These are phyloP conservation scores for Torulaspora globosa DNA, from an alignment of 1,139 yeast genomes.

Conservation along the genomic window DNA sequence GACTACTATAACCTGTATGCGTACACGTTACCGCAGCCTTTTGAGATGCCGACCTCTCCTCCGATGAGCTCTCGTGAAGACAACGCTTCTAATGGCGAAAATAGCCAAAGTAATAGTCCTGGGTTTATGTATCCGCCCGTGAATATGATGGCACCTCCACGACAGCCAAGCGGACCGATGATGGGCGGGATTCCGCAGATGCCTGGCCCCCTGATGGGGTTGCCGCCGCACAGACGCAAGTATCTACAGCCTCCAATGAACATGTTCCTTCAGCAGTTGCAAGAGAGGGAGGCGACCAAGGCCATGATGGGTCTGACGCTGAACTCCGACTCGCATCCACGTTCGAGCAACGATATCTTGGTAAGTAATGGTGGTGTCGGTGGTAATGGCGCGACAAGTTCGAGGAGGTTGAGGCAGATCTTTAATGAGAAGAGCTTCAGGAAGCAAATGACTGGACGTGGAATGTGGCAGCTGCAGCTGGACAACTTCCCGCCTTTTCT, in stretches of 20 bases:
- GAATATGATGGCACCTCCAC: background rate
- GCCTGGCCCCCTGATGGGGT: conserved; percentile 3
- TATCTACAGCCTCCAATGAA: conserved; percentile 6
- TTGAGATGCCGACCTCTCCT: conserved; percentile 1
- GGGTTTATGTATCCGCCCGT: conserved; percentile 7
- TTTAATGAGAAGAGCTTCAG: conserved; percentile 36
- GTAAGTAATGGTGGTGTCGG: background rate
- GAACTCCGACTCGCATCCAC: conserved; percentile 3
- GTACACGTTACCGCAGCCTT: conserved; percentile 21
- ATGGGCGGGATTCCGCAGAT: conserved; percentile 6
- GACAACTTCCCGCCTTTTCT: conserved; percentile 36
- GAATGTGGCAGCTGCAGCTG: conserved; percentile 35
- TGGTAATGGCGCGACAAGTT: conserved; percentile 9
- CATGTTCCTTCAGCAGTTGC: conserved; percentile 5
- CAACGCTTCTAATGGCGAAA: background rate
- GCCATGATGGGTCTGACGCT: conserved; percentile 2
- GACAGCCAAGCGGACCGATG: background rate
- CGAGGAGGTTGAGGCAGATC: conserved; percentile 27
- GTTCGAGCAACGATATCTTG: background rate
- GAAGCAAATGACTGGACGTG: conserved; percentile 36
- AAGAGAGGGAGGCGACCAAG: conserved; percentile 4
- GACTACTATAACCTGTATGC: conserved; percentile 32
- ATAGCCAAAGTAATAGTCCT: background rate
- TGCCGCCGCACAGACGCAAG: conserved; percentile 8
- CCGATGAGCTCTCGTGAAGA: background rate